phyloP scores from a whole-genome alignment of 768 basidiomycete genomes.

The Boletus sp. region DNA sequence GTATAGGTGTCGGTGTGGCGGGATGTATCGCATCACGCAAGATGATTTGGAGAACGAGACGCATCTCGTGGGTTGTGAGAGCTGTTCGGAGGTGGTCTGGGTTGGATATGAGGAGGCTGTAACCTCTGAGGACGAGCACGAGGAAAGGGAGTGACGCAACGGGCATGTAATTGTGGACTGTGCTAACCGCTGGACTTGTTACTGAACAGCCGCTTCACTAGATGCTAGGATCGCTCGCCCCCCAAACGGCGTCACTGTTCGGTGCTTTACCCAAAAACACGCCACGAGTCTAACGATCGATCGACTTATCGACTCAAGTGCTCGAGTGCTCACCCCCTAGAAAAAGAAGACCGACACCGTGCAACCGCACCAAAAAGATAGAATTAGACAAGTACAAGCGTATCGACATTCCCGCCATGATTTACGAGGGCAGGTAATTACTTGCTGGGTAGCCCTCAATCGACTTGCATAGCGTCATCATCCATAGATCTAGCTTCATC shows the following conservation, averaged over 20 bases:
- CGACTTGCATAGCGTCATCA: slow-evolving; percentile 30
- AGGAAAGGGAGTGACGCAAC: background rate
- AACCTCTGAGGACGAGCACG: background rate
- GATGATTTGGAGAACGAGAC: slow-evolving; percentile 63
- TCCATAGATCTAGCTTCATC: background rate
- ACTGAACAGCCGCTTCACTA: background rate
- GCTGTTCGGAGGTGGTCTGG: slow-evolving; percentile 79
- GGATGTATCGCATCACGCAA: slow-evolving; percentile 54
- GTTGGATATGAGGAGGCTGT: slow-evolving; percentile 71
- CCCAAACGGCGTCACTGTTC: background rate
- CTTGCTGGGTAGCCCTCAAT: slow-evolving; percentile 14
- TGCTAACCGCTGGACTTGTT: background rate
- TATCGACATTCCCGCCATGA: background rate
- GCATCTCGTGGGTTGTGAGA: slow-evolving; percentile 68
- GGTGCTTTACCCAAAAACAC: background rate
- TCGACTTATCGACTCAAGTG: background rate
- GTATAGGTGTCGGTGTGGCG: slow-evolving; percentile 73
- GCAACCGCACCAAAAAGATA: background rate
- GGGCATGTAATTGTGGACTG: background rate
- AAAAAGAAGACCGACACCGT: background rate
- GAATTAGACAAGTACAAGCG: background rate
- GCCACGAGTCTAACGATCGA: background rate
- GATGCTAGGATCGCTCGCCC: background rate
- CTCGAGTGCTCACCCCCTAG: background rate
- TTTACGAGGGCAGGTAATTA: background rate